phyloP scores from a whole-genome alignment of 169 alveolate species.

The Plasmodium cynomolgi region DNA sequence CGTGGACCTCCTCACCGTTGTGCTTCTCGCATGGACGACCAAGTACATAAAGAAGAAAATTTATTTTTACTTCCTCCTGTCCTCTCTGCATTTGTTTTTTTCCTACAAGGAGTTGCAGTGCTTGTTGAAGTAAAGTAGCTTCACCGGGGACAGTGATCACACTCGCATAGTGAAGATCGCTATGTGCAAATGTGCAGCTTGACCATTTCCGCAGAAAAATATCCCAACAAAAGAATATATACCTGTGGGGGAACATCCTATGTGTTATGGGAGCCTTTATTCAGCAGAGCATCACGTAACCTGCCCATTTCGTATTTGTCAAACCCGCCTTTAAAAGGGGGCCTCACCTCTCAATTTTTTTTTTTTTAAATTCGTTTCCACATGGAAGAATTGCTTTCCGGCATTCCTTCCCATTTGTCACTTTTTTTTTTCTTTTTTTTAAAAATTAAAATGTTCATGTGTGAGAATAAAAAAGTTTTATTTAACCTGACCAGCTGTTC shows the following conservation, averaged over 20 bases:
- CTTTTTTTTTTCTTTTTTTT: not conserved
- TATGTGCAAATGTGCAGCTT: not conserved
- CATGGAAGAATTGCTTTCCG: not conserved
- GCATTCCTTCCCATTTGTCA: not conserved
- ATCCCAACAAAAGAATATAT: not conserved
- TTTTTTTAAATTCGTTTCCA: not conserved
- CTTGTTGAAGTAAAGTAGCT: conserved; percentile 13
- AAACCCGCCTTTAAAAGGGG: not conserved
- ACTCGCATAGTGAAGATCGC: not conserved
- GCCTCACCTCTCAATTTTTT: not conserved
- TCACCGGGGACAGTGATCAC: not conserved
- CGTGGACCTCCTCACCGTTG: conserved; percentile 36
- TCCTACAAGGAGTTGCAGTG: conserved; percentile 57
- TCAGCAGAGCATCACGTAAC: not conserved
- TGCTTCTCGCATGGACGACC: conserved; percentile 16
- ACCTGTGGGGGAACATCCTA: not conserved
- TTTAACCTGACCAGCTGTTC: not conserved
- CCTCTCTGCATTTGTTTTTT: conserved; percentile 49
- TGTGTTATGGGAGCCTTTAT: not conserved
- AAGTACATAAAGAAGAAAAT: conserved; percentile 40
- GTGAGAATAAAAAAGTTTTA: not conserved
- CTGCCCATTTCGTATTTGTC: not conserved
- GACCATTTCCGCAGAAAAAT: not conserved
- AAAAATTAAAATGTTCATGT: not conserved
- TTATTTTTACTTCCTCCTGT: conserved; percentile 30